phyloP scores from a whole-genome alignment of 495 filamentous ascomycete species.

The Xylaria scruposa region DNA sequence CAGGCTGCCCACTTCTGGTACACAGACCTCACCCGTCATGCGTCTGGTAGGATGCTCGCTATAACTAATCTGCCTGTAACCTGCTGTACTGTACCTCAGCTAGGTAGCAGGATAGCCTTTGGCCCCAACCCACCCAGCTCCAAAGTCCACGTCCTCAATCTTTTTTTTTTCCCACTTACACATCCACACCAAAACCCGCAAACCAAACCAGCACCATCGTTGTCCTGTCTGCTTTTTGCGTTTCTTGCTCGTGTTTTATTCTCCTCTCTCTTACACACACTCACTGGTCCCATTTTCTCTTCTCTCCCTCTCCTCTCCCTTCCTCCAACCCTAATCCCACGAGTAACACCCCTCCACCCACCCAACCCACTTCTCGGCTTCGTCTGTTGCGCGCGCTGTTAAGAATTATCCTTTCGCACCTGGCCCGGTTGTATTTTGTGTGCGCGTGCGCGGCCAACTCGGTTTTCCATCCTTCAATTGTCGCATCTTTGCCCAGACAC shows the following conservation, averaged over 20 bases:
- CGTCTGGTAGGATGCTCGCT: neutral
- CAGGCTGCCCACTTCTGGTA: slow-evolving; percentile 9
- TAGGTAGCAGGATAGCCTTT: slow-evolving; percentile 10
- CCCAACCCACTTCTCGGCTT: slow-evolving; percentile 44
- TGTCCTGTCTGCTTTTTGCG: slow-evolving; percentile 69
- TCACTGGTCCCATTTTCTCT: slow-evolving; percentile 47
- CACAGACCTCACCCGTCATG: slow-evolving; percentile 8
- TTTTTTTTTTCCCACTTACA: slow-evolving; percentile 51
- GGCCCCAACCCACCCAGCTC: slow-evolving; percentile 11
- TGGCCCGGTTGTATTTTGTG: slow-evolving; percentile 43
- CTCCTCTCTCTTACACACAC: slow-evolving; percentile 45
- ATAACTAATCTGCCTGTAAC: neutral
- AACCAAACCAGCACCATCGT: slow-evolving; percentile 48
- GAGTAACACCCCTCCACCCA: slow-evolving; percentile 40
- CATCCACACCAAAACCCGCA: slow-evolving; percentile 44
- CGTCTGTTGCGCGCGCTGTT: slow-evolving; percentile 51
- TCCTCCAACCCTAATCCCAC: slow-evolving; percentile 41
- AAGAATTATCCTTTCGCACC: slow-evolving; percentile 43
- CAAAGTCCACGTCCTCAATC: slow-evolving; percentile 38
- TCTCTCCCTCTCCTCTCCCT: slow-evolving; percentile 53
- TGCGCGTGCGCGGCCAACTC: slow-evolving; percentile 43
- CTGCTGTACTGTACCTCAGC: slow-evolving; percentile 14
- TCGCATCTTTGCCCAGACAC: slow-evolving; percentile 42
- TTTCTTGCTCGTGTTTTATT: slow-evolving; percentile 53
- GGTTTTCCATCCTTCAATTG: slow-evolving; percentile 39